Evolutionary conservation across 768 basidiomycete genomes (phyloP), one percentile per base, ranked within the genome.

Genomic region (Podaxis mareebaensis): DNA sequence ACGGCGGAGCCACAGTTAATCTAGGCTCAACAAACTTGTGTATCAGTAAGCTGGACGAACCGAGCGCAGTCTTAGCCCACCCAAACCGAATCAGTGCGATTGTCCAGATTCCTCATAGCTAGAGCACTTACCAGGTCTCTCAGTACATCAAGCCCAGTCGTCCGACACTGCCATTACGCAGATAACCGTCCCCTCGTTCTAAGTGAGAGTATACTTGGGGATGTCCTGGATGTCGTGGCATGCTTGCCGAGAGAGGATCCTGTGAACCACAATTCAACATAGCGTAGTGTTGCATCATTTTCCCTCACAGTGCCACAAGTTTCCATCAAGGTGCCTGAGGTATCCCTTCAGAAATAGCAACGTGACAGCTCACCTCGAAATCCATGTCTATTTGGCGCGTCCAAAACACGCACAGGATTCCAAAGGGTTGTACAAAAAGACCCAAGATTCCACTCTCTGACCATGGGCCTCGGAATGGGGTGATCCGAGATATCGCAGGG

Each of bases 401-500:
- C 17, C 20, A 46, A 20, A 39, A 5, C 10, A 55, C 33, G 15
- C 4, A 26, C 4, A 11, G n/a, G 58, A 49, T 48, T 33, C 11
- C 48, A 36, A 30, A 13, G 46, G 46, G 49, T 48, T 8, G 15
- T 20, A 33, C n/a, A 20, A 20, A 6, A n/a, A n/a, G 20, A 48
- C 44, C 44, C 30, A 59, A 42, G 58, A 59, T 59, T 36, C n/a
- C 58, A 46, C 44, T 20, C 17, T 20, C 28, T 22, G 46, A 38
- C 8, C 48, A 48, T 46, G 7, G 44, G 15, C 17, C 20, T 22
- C 20, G 44, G 20, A 46, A 33, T 33, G 44, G 20, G 44, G 17
- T 46, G 44, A 46, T 46, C 44, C 44, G 44, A 33, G 44, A 46
- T n/a, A 20, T n/a, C 20, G 20, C 44, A 20, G 7, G 5, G 33